Evolutionary conservation across 1,139 yeast genomes (phyloP), one percentile per base, ranked within the genome.

Genomic region (Debaryomycetaceae sp.): DNA sequence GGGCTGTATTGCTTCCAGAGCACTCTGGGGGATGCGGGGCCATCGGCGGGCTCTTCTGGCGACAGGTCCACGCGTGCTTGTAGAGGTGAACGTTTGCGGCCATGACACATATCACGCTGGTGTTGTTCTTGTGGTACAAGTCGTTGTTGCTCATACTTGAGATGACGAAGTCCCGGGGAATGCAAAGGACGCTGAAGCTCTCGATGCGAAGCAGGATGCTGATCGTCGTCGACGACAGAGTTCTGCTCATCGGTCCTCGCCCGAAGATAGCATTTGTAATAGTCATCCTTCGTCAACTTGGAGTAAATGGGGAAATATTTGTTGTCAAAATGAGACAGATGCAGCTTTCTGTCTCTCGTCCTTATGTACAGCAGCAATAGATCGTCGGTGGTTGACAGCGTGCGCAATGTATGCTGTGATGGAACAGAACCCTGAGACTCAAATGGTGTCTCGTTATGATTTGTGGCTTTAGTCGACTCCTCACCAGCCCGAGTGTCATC

Each of bases 261-360:
- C n/a, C 40, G 35, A 7, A 22, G 22, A 7, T 31, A 18, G 15
- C 30, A 16, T 21, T 15, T 11, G 13, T 16, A 15, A 16, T 14
- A 31, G 26, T 5, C 30, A 3, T 35, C 30, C 21, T 28, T 30
- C 18, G 23, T 10, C 15, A 31, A 25, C 16, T 26, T 27, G 15
- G 26, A 18, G 17, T 13, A n/a, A 15, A 12, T 10, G 10, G 34
- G 25, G 14, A 15, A 16, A 21, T 18, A 13, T 19, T 24, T 13
- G 10, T 12, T 5, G 11, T 4, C 13, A 4, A 9, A 16, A 5
- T 7, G 11, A 17, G 20, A 16, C 16, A 4, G 15, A 14, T 25
- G n/a, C 27, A 25, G 27, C 11, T 24, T 16, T 15, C 18, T 16
- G 12, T 16, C 26, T 18, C 9, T 16, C 14, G 23, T n/a, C 9